phyloP scores from a whole-genome alignment of 2,329 filamentous ascomycete genomes.

The Fulvia fulva region DNA sequence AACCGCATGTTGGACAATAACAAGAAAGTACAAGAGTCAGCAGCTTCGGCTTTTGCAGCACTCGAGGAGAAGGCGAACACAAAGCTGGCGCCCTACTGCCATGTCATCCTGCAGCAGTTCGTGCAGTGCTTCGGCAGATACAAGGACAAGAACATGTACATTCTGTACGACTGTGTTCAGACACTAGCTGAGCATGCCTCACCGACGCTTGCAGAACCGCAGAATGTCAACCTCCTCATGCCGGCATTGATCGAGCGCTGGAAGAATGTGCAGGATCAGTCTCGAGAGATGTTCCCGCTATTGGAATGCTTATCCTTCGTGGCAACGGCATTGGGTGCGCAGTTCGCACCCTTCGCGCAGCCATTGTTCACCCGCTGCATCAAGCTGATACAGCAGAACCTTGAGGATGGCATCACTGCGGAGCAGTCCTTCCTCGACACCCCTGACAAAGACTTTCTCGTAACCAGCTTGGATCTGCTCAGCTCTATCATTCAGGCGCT shows the following conservation, averaged over 20 bases:
- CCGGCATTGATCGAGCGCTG: constrained; percentile 85
- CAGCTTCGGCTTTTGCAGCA: constrained; percentile 91
- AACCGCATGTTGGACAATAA: constrained; percentile 94
- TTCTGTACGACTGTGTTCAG: constrained; percentile 97
- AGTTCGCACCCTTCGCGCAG: constrained; percentile 77
- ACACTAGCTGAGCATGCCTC: constrained; percentile 91
- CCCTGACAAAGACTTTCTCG: constrained; percentile 94
- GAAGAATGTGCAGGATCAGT: constrained; percentile 81
- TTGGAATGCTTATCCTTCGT: constrained; percentile 97
- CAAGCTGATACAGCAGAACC: constrained; percentile 84
- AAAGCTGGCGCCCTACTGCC: constrained; percentile 76
- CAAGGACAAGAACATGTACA: constrained; percentile 99
- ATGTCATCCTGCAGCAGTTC: constrained; percentile 87
- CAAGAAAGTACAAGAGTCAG: constrained; percentile 96
- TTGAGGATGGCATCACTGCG: constrained; percentile 73
- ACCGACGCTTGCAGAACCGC: constrained; percentile 70
- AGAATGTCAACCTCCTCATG: constrained; percentile 85
- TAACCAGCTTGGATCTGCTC: constrained; percentile 89
- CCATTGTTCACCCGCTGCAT: constrained; percentile 86
- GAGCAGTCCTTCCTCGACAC: constrained; percentile 66
- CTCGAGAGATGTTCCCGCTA: constrained; percentile 87
- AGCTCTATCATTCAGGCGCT: constrained; percentile 92
- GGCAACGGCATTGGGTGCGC: constrained; percentile 74
- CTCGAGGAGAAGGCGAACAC: constrained; percentile 89
- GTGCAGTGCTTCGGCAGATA: constrained; percentile 89